phyloP scores from a whole-genome alignment of 805 yeast genomes.

The Tetrapisispora namnaoensis region DNA sequence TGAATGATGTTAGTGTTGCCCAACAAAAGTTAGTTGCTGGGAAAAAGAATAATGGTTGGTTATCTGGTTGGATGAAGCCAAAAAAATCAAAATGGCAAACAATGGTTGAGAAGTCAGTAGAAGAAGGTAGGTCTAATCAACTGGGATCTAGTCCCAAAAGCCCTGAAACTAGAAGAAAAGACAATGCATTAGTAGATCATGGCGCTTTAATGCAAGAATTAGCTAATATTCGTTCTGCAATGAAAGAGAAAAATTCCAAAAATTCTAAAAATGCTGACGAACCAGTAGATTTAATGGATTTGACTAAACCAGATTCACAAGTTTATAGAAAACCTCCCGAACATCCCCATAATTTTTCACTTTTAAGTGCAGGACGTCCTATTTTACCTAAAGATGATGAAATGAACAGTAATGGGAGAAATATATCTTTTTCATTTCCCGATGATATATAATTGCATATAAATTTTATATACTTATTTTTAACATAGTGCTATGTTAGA shows the following conservation, averaged over 20 bases:
- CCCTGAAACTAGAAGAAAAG: conserved; percentile 12
- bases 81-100: conserved; percentile 52
- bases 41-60: conserved; percentile 32
- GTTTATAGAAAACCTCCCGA: conserved; percentile 2
- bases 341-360: conserved; percentile 18
- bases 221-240: conserved; percentile 16
- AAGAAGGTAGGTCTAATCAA: conserved; percentile 11
- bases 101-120: conserved; percentile 43
- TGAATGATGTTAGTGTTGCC: conserved; percentile 81
- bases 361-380: conserved; percentile 25
- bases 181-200: conserved; percentile 21
- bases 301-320: conserved; percentile 3
- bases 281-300: background rate
- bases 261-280: background rate
- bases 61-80: conserved; percentile 40
- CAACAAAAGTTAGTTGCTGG: conserved; percentile 45
- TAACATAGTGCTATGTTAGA: background rate
- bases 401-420: conserved; percentile 11
- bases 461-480: background rate
- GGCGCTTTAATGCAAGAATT: conserved; percentile 24
- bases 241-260: conserved; percentile 4
- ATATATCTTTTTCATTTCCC: conserved; percentile 22
- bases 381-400: conserved; percentile 23
- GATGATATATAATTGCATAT: conserved; percentile 19
- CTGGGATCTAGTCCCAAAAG: conserved; percentile 1